These are phyloP conservation scores for Fusarium tupiense DNA, from an alignment of 2,329 filamentous ascomycete species.

Conservation along the genomic window DNA sequence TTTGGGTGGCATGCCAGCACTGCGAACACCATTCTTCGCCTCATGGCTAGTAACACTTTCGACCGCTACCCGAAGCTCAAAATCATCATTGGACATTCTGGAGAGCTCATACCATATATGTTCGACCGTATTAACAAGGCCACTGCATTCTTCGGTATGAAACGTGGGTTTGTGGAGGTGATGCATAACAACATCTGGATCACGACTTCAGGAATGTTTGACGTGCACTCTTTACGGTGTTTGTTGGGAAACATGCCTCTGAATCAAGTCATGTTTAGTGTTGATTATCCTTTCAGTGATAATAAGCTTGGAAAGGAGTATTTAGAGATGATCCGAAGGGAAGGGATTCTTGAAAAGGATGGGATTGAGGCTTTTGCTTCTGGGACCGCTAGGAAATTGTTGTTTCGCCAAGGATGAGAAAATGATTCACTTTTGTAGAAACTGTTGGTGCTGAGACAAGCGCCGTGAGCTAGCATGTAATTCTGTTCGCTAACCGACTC, in stretches of 20 bases:
- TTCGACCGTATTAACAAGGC: background rate
- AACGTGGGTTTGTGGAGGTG: background rate
- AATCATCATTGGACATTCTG: background rate
- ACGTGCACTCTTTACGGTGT: background rate
- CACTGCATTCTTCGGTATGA: background rate
- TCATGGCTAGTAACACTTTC: background rate
- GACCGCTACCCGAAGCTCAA: background rate
- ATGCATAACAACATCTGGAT: background rate
- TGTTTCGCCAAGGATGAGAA: background rate
- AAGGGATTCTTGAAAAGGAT: background rate
- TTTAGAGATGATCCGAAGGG: background rate
- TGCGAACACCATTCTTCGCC: background rate
- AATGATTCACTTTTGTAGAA: background rate
- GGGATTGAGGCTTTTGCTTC: background rate
- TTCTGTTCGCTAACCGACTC: no score
- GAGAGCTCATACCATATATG: background rate
- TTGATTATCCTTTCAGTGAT: background rate
- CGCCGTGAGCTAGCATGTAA: no score
- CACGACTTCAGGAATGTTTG: background rate
- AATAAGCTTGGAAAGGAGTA: background rate
- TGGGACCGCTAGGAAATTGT: background rate
- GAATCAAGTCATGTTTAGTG: background rate
- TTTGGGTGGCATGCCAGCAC: background rate
- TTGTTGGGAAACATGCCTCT: background rate
- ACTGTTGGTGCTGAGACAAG: no score